phyloP scores from a whole-genome alignment of 1,284 basidiomycete genomes.

The Cystobasidium slooffiae region DNA sequence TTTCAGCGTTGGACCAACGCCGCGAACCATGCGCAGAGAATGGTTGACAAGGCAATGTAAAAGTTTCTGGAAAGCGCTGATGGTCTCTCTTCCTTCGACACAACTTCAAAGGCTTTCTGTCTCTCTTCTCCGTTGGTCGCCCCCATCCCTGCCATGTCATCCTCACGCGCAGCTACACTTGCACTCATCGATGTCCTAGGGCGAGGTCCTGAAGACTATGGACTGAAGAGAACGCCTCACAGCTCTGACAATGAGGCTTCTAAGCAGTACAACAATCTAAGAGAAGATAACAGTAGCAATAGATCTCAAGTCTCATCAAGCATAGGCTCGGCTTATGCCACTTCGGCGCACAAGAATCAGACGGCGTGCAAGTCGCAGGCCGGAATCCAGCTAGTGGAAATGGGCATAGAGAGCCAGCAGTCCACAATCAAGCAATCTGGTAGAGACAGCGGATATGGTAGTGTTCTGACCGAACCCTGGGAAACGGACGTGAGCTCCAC shows the following conservation, averaged over 20 bases:
- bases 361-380: not conserved
- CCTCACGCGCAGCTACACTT: not conserved
- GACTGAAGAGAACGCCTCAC: not conserved
- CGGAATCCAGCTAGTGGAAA: not conserved
- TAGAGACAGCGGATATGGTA: conserved; percentile 9
- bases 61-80: too few relatives aligned
- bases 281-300: too few relatives aligned
- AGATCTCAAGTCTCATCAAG: too few relatives aligned
- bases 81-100: too few relatives aligned
- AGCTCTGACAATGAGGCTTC: not conserved
- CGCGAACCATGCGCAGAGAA: too few relatives aligned
- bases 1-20: too few relatives aligned
- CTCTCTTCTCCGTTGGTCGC: not conserved
- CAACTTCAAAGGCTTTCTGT: too few relatives aligned
- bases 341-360: not conserved
- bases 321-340: not conserved
- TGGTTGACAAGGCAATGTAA: too few relatives aligned
- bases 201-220: conserved; percentile 24
- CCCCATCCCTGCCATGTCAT: not conserved
- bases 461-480: not conserved
- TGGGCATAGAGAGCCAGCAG: not conserved
- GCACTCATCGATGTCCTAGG: conserved; percentile 22
- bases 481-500: conserved; percentile 30
- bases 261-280: too few relatives aligned
- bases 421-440: not conserved